Conservation (phyloP, 2,329 filamentous ascomycete species). For the Penicillium italicum region DNA sequence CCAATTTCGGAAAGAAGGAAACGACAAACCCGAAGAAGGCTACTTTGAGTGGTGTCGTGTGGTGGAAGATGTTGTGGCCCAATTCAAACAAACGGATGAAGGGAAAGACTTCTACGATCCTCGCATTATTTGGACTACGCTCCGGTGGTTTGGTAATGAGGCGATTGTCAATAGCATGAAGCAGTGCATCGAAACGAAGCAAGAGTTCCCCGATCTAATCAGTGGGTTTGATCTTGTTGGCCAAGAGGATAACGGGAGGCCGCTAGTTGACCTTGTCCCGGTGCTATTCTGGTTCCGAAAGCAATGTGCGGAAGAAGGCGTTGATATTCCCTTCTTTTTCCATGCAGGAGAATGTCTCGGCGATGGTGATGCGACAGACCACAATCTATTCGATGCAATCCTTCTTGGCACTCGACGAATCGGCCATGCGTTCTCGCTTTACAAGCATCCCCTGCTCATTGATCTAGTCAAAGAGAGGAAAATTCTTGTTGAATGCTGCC, state of each 20-base stretch:
- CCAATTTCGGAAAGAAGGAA: slow-evolving; percentile 63
- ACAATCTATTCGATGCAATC: slow-evolving; percentile 85
- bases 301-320: slow-evolving; percentile 69
- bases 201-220: slow-evolving; percentile 72
- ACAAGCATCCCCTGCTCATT: slow-evolving; percentile 85
- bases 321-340: slow-evolving; percentile 92
- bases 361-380: slow-evolving; percentile 70
- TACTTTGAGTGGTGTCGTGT: slow-evolving; percentile 67
- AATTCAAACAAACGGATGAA: slow-evolving; percentile 68
- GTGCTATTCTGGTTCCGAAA: slow-evolving; percentile 93
- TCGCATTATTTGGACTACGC: slow-evolving; percentile 77
- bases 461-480: slow-evolving; percentile 85
- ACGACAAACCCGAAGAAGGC: slow-evolving; percentile 63
- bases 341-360: slow-evolving; percentile 88
- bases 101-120: slow-evolving; percentile 79
- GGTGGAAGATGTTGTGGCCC: slow-evolving; percentile 71
- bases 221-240: slow-evolving; percentile 88
- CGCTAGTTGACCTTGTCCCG: slow-evolving; percentile 72
- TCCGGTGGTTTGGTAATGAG: slow-evolving; percentile 62
- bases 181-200: slow-evolving; percentile 77
- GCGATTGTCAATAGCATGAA: slow-evolving; percentile 78
- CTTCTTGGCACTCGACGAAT: slow-evolving; percentile 83
- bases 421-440: slow-evolving; percentile 82
- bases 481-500: slow-evolving; percentile 85
- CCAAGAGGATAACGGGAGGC: slow-evolving; percentile 74